These are phyloP conservation scores for Paxillus involutus DNA, from an alignment of 768 basidiomycete genomes.

Conservation along the genomic window DNA sequence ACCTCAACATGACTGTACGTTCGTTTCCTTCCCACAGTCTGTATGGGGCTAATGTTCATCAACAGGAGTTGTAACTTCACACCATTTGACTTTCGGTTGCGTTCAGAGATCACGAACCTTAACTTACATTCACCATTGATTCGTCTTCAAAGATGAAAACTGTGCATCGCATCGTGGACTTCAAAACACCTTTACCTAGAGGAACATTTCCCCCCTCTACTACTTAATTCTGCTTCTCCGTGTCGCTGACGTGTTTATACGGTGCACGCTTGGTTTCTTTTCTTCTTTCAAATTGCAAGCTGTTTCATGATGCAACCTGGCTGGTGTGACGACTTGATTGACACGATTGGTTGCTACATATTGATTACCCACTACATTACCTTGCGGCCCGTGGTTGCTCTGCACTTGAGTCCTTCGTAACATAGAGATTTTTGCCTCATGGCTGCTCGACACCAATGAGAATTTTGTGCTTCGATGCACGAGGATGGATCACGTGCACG, in stretches of 20 bases:
- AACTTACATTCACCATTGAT: not conserved
- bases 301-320: not conserved
- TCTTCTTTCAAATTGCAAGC: not conserved
- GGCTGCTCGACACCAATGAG: too few relatives aligned
- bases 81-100: not conserved
- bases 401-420: too few relatives aligned
- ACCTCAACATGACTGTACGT: slow-evolving; percentile 70
- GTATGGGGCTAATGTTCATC: not conserved
- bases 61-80: slow-evolving; percentile 29
- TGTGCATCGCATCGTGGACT: slow-evolving; percentile 22
- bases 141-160: not conserved
- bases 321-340: too few relatives aligned
- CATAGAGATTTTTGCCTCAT: too few relatives aligned
- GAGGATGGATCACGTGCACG: not conserved
- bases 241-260: not conserved
- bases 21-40: not conserved
- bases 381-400: not conserved
- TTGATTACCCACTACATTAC: not conserved
- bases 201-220: slow-evolving; percentile 9
- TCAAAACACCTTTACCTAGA: slow-evolving; percentile 6
- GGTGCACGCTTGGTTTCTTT: not conserved
- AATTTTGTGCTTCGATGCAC: too few relatives aligned
- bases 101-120: slow-evolving; percentile 5
- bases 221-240: not conserved
- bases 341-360: not conserved